A percentile compares a stretch with the other conserved stretches of the same genome.
Evolutionary conservation across 2,329 filamentous ascomycete genomes (phyloP).

Genomic region (Chaetomiaceae sp.): DNA sequence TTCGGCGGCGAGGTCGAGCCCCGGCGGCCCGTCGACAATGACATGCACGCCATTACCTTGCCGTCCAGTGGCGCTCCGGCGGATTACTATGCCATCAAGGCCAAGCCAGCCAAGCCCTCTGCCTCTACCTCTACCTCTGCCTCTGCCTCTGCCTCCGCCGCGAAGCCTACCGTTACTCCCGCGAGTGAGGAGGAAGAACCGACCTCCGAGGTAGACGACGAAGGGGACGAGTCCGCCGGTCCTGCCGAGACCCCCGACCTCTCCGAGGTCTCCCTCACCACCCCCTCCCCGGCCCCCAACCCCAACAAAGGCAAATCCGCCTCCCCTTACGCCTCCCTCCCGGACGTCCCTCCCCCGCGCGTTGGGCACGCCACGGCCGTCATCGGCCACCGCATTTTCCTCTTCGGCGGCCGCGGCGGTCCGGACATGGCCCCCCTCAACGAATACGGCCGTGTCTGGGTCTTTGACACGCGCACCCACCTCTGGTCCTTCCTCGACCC

Average conservation of each 20-base stretch:
- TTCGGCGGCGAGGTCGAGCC: constrained; percentile 69
- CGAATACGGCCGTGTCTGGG: constrained; percentile 71
- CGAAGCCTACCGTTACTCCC: not conserved
- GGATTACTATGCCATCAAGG: constrained; percentile 56
- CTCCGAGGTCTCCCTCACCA: constrained; percentile 23
- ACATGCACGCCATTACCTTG: constrained; percentile 62
- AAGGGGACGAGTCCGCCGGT: not conserved
- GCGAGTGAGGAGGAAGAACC: not conserved
- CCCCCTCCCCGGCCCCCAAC: constrained; percentile 5
- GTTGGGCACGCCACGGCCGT: constrained; percentile 69
- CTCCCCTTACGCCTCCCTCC: constrained; percentile 28
- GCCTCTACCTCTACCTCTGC: too few species aligned
- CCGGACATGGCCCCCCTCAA: constrained; percentile 65
- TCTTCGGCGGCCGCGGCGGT: constrained; percentile 76
- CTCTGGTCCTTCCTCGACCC: constrained; percentile 65
- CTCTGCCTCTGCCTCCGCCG: too few species aligned
- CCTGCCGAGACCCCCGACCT: constrained; percentile 5
- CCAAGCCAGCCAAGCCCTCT: constrained; percentile 29
- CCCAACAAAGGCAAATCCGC: constrained; percentile 39
- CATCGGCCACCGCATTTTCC: constrained; percentile 66
- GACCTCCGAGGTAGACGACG: not conserved
- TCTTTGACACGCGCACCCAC: constrained; percentile 61
- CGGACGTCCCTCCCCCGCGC: constrained; percentile 58
- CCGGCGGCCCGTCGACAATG: constrained; percentile 64
- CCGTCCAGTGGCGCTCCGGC: constrained; percentile 53